Percentiles rank a stretch among this genome's conserved stretches.
These are phyloP conservation scores for Penicillium glabrum DNA, from an alignment of 2,329 filamentous ascomycete species.

Conservation along the genomic window DNA sequence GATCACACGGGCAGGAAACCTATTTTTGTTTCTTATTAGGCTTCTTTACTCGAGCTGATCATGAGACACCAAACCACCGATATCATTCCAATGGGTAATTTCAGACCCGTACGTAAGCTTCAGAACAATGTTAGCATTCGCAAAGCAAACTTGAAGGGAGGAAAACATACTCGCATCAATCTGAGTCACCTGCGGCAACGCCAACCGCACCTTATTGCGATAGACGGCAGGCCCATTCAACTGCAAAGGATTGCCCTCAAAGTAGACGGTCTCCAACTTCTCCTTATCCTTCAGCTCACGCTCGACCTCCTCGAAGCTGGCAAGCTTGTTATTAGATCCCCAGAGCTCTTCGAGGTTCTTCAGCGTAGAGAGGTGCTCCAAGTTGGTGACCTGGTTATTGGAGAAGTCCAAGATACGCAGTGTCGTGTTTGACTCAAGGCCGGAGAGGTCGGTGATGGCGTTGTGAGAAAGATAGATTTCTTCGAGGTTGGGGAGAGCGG, in stretches of 20 bases:
- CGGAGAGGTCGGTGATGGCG: slow-evolving; percentile 72
- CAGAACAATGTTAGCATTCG: slow-evolving; percentile 7
- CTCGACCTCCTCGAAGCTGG: slow-evolving; percentile 78
- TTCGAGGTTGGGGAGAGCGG: slow-evolving; percentile 72
- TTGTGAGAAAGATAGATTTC: slow-evolving; percentile 98
- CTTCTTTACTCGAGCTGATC: not conserved
- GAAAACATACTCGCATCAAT: slow-evolving; percentile 92
- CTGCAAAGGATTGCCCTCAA: slow-evolving; percentile 92
- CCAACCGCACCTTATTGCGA: slow-evolving; percentile 86
- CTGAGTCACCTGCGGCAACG: slow-evolving; percentile 82
- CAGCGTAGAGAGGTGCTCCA: slow-evolving; percentile 70
- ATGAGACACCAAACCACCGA: not conserved
- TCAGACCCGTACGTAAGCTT: slow-evolving; percentile 33
- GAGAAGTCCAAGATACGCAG: slow-evolving; percentile 84
- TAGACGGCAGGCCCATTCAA: slow-evolving; percentile 77
- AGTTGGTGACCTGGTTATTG: slow-evolving; percentile 76
- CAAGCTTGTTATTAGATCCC: slow-evolving; percentile 85
- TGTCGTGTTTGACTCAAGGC: slow-evolving; percentile 65
- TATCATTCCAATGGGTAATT: not conserved
- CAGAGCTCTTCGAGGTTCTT: slow-evolving; percentile 82
- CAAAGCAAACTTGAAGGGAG: not conserved
- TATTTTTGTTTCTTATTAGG: not conserved
- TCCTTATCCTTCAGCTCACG: slow-evolving; percentile 75
- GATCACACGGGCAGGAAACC: not conserved
- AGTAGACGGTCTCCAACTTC: slow-evolving; percentile 84